Base-by-base conservation (phyloP, 495 filamentous ascomycete species). In the Penicillium herquei region DNA sequence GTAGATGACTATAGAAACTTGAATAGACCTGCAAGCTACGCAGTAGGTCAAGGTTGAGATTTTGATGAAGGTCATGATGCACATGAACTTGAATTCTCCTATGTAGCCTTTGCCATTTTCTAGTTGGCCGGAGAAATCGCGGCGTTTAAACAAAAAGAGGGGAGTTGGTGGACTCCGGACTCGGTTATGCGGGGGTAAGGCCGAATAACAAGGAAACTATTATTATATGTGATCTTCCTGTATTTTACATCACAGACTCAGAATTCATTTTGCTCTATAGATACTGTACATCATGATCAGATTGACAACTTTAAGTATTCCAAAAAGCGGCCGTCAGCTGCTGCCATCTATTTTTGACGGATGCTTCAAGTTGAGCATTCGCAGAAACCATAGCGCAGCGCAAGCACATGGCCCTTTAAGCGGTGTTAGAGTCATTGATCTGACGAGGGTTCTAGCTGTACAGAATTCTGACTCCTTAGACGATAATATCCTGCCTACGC, bases 381-480 rank as follows among this genome's bases (percentile, higher is more conserved):
- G 41, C 18, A 44, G 41, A 7, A 44, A 12, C 17, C 41, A 44
- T 26, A 44, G 16, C n/a, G 6, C 17, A 11, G 17, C 21, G 2
- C 21, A 44, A 7, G 8, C 16, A 4, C 39, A 8, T 6, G 54
- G 59, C 6, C 89, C 90, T 14, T 76, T 95, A 45, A 78, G 83
- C 7, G 91, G 91, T 7, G 84, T 91, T 51, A 78, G 84, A 46
- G 89, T 96, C 9, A 72, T 96, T 8, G 92, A 96, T 65, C 84
- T 96, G 83, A 94, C 92, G 0, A 81, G 92, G 71, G 91, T 96
- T 4, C 79, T 96, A 33, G 92, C 92, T 21, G 92, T 95, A 26
- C 21, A 4, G 80, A 58, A 6, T 33, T 77, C 7, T 51, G 18
- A n/a, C n/a, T n/a, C n/a, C n/a, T n/a, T n/a, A 16, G 9, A 8